phyloP scores from a whole-genome alignment of 441 rosid species.

The Gossypium trilobum region DNA sequence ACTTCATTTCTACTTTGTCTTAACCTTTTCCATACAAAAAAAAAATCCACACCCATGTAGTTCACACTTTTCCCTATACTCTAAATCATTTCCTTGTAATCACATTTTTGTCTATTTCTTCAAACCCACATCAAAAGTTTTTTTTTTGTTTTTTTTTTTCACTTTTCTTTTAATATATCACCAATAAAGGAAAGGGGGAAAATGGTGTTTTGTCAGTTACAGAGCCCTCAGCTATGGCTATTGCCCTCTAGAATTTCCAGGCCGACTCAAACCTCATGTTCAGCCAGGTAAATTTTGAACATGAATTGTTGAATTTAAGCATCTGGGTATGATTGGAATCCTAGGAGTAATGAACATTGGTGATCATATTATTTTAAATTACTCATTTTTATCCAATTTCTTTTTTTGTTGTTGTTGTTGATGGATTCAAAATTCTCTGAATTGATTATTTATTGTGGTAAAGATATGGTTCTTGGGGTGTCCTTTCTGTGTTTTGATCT shows the following conservation, averaged over 20 bases:
- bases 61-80: neutral
- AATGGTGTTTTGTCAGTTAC: neutral
- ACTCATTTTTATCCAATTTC: neutral
- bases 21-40: neutral
- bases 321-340: no score
- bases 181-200: neutral
- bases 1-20: no score
- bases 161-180: neutral
- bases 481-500: no score
- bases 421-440: no score
- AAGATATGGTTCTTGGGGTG: no score
- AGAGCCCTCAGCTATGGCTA: conserved; percentile 33
- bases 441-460: no score
- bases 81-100: neutral
- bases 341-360: no score
- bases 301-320: no score
- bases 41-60: neutral
- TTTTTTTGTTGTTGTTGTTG: neutral
- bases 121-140: neutral
- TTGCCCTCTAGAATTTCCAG: neutral
- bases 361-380: neutral
- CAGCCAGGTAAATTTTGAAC: no score
- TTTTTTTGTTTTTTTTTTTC: neutral
- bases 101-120: neutral
- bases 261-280: no score